Conservation (phyloP, 192 early-diverging fungal genomes). For the Thamnidium elegans region DNA sequence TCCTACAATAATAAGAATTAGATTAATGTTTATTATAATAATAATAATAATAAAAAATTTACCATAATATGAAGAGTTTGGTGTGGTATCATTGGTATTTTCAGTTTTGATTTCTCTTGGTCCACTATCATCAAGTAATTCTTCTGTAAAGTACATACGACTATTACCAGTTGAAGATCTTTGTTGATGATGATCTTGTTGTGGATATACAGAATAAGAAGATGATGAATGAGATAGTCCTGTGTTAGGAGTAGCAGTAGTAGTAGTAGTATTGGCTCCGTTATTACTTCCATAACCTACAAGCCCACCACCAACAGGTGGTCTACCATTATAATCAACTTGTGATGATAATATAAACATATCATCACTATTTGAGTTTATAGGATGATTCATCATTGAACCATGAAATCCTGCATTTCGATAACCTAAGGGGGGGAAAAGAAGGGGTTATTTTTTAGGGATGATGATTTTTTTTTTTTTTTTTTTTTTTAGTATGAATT, state of each 20-base stretch:
- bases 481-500: background rate
- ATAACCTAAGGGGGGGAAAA: constrained; percentile 11
- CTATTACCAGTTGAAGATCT: background rate
- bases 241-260: background rate
- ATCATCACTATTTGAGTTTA: constrained; percentile 11
- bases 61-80: constrained; percentile 6
- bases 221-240: background rate
- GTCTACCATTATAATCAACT: constrained; percentile 6
- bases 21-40: background rate
- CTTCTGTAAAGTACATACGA: constrained; percentile 15
- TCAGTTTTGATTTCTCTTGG: constrained; percentile 9
- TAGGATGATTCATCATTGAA: constrained; percentile 15
- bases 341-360: constrained; percentile 18
- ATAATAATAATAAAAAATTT: background rate
- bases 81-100: background rate
- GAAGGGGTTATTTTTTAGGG: background rate
- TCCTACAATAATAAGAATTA: background rate
- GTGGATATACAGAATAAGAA: constrained; percentile 12
- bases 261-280: background rate
- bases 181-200: background rate
- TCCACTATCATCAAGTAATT: constrained; percentile 4
- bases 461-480: background rate
- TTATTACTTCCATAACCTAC: background rate
- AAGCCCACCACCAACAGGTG: background rate
- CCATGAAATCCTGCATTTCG: constrained; percentile 15